Conservation (phyloP, 176 grass and related monocot genomes). For the Oryza meridionalis region DNA sequence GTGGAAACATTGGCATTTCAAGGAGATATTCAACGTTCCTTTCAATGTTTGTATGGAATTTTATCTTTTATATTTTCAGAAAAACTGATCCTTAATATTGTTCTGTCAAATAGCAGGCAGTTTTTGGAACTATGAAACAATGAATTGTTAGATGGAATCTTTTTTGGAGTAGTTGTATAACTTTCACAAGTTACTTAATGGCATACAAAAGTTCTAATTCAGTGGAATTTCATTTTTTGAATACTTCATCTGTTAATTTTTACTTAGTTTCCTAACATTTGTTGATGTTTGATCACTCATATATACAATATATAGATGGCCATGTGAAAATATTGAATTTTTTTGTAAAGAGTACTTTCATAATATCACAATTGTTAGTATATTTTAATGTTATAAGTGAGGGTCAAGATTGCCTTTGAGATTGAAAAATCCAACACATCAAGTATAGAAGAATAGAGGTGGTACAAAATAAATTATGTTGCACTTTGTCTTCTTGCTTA, state of each 20-base stretch:
- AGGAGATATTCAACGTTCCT: background rate
- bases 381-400: background rate
- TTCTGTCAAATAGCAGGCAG: background rate
- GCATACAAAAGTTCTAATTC: background rate
- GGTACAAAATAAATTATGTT: background rate
- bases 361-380: background rate
- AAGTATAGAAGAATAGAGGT: too few species aligned
- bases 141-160: background rate
- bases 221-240: background rate
- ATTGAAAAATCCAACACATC: background rate
- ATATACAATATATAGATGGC: background rate
- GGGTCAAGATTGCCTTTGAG: background rate
- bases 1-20: background rate
- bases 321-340: background rate
- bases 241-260: background rate
- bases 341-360: background rate
- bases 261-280: background rate
- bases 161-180: background rate
- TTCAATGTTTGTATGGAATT: background rate
- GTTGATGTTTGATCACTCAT: background rate
- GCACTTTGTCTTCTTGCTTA: constrained; percentile 1
- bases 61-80: background rate
- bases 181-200: constrained; percentile 15
- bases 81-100: background rate
- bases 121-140: constrained; percentile 10